These are phyloP conservation scores for Oryza glumipatula DNA, from an alignment of 176 grass and related monocot species.

Conservation along the genomic window DNA sequence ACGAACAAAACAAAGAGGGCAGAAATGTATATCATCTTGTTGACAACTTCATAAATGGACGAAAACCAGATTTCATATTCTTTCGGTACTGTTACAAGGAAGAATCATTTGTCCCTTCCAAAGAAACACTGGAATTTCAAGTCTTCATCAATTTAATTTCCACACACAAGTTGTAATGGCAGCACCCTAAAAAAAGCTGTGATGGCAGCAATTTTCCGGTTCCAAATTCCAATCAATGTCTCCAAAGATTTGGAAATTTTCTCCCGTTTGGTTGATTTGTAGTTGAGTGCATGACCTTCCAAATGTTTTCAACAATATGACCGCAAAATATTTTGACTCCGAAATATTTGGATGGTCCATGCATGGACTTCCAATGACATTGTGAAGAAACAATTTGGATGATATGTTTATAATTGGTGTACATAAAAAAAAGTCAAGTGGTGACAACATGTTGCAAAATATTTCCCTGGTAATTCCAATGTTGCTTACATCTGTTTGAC, in stretches of 20 bases:
- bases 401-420: neutral
- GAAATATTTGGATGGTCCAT: neutral
- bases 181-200: no score
- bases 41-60: neutral
- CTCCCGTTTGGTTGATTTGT: neutral
- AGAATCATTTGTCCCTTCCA: neutral
- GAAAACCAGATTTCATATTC: neutral
- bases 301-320: neutral
- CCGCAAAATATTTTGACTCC: neutral
- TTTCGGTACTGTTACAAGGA: neutral
- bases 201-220: neutral
- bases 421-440: neutral
- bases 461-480: neutral
- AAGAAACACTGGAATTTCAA: neutral
- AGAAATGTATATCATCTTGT: neutral
- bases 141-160: neutral
- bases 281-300: neutral
- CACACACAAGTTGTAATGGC: neutral
- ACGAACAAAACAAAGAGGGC: neutral
- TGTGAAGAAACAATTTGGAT: neutral
- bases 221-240: neutral
- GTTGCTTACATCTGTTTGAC: neutral
- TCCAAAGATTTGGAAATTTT: neutral
- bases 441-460: neutral
- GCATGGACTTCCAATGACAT: neutral